phyloP scores from a whole-genome alignment of 345 rosid genomes.

The Rhizophora mangle region DNA sequence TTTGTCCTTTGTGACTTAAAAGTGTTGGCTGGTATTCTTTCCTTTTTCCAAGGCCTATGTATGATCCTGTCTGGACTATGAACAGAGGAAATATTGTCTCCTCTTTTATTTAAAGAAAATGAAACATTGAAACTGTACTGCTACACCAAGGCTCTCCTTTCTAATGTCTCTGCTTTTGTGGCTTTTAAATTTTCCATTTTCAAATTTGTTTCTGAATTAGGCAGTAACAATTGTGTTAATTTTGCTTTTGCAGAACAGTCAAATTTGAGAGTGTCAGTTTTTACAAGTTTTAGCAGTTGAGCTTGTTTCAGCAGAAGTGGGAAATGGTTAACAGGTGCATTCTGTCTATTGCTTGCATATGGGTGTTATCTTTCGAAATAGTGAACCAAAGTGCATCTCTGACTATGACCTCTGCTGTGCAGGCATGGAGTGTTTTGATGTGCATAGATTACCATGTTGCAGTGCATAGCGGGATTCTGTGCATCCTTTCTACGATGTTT shows the following conservation, averaged over 20 bases:
- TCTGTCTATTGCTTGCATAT: not conserved
- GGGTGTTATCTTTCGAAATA: constrained; percentile 3
- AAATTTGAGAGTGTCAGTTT: constrained; percentile 4
- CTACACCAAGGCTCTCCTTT: not conserved
- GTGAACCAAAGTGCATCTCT: constrained; percentile 2
- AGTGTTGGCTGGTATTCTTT: not conserved
- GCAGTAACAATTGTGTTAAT: not conserved
- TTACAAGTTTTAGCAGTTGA: constrained; percentile 6
- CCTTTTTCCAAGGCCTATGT: not conserved
- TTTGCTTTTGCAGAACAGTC: constrained; percentile 11
- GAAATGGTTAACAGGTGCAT: constrained; percentile 64
- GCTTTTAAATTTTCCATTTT: not conserved
- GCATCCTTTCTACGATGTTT: constrained; percentile 69
- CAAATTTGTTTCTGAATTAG: constrained; percentile 3
- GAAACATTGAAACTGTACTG: too few relatives aligned
- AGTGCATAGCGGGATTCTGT: constrained; percentile 74
- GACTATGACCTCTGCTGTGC: constrained; percentile 15
- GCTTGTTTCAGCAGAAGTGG: constrained; percentile 11
- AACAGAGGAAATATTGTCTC: too few relatives aligned
- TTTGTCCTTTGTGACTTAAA: too few relatives aligned
- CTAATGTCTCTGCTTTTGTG: not conserved
- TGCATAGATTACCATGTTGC: constrained; percentile 67
- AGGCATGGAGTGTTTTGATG: constrained; percentile 84
- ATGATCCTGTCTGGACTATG: too few relatives aligned
- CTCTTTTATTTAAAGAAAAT: too few relatives aligned